phyloP scores from a whole-genome alignment of 139 green algal species.

The Asterochloris sp. region DNA sequence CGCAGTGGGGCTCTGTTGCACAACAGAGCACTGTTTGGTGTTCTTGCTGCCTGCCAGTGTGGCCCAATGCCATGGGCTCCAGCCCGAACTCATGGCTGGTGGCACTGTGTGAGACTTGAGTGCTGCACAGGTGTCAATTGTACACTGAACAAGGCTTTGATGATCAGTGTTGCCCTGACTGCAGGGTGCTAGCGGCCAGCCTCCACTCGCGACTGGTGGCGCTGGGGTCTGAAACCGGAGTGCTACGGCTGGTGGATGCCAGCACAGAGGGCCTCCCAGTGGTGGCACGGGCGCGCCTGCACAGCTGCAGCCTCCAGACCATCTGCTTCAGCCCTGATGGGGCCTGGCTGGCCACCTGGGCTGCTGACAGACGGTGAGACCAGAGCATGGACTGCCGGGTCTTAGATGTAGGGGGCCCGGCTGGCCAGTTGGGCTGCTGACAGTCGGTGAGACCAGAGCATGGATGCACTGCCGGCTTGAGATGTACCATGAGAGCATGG shows the following conservation, averaged over 20 bases:
- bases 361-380: background rate
- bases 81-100: no score
- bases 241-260: background rate
- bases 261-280: background rate
- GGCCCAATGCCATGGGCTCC: no score
- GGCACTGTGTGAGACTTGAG: no score
- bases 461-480: no score
- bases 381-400: no score
- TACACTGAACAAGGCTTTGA: no score
- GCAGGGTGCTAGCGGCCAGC: background rate
- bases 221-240: slow-evolving; percentile 1
- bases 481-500: no score
- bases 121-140: no score
- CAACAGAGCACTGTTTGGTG: no score
- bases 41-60: no score
- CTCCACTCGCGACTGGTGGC: background rate
- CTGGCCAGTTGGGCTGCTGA: background rate
- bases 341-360: background rate
- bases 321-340: slow-evolving; percentile 4
- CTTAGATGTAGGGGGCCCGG: background rate
- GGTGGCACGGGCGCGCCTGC: slow-evolving; percentile 1
- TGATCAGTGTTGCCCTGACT: background rate
- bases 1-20: no score
- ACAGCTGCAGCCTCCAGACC: background rate
- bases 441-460: background rate